Percentiles rank a stretch among this genome's conserved stretches.
These are phyloP conservation scores for Aspergillus fumigatiaffinis DNA, from an alignment of 2,329 filamentous ascomycete genomes.

Conservation along the genomic window DNA sequence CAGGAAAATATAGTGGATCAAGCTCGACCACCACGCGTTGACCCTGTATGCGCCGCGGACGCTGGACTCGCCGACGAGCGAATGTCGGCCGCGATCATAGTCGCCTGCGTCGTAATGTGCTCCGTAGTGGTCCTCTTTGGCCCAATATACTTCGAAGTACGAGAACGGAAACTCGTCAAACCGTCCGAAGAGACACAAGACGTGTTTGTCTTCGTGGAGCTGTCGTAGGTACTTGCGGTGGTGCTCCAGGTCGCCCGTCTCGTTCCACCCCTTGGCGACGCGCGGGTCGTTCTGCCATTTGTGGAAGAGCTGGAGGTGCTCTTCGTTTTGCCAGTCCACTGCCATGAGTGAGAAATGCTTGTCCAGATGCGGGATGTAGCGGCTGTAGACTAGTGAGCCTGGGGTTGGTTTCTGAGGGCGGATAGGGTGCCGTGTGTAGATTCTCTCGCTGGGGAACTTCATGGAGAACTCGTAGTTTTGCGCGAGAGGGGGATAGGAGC, in stretches of 20 bases:
- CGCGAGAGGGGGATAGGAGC: slow-evolving; percentile 38
- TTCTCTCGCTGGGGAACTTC: slow-evolving; percentile 44
- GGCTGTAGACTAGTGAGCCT: slow-evolving; percentile 69
- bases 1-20: slow-evolving; percentile 58
- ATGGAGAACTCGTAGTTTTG: slow-evolving; percentile 33
- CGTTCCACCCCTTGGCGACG: slow-evolving; percentile 75
- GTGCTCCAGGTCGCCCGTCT: slow-evolving; percentile 70
- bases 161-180: slow-evolving; percentile 70
- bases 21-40: slow-evolving; percentile 55
- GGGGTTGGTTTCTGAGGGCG: slow-evolving; percentile 68
- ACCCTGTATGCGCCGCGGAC: slow-evolving; percentile 55
- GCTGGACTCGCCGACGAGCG: slow-evolving; percentile 53
- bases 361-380: slow-evolving; percentile 70
- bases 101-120: slow-evolving; percentile 54
- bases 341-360: slow-evolving; percentile 76
- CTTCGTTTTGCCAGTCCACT: slow-evolving; percentile 61
- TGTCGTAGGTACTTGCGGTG: slow-evolving; percentile 68
- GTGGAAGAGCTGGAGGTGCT: slow-evolving; percentile 69
- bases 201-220: slow-evolving; percentile 67
- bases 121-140: slow-evolving; percentile 61
- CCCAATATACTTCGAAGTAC: slow-evolving; percentile 81
- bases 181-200: slow-evolving; percentile 54
- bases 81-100: slow-evolving; percentile 59
- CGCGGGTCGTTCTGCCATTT: slow-evolving; percentile 81
- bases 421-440: slow-evolving; percentile 65